Conservation (phyloP, 495 filamentous ascomycete species). For the Neurospora discreta region DNA sequence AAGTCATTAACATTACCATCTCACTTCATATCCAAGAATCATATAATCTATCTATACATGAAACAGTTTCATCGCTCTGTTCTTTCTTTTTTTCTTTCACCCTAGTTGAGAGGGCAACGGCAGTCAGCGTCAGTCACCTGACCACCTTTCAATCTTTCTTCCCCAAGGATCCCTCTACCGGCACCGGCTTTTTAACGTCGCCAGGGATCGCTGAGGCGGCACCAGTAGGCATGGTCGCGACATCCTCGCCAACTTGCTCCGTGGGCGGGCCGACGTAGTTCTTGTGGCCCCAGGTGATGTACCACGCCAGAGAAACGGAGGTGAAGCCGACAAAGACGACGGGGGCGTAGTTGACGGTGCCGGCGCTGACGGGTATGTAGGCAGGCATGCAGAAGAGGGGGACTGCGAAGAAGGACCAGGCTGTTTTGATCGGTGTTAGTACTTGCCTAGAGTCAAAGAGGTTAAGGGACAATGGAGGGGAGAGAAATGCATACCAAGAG, state of each 20-base stretch:
- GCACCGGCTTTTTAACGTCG: conserved; percentile 3
- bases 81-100: background rate
- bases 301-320: conserved; percentile 33
- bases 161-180: background rate
- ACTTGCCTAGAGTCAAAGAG: conserved; percentile 1
- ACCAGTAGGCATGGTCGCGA: background rate
- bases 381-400: conserved; percentile 58
- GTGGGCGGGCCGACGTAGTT: conserved; percentile 57
- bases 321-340: conserved; percentile 53
- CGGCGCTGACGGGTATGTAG: conserved; percentile 44
- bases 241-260: conserved; percentile 6
- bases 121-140: background rate
- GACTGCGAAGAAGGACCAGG: conserved; percentile 50
- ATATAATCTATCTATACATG: background rate
- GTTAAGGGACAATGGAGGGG: background rate
- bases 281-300: conserved; percentile 48
- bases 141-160: background rate
- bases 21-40: background rate
- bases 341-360: conserved; percentile 54
- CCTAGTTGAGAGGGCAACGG: background rate
- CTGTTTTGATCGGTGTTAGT: conserved; percentile 15
- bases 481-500: conserved; percentile 40
- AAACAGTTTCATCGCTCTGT: background rate
- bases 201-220: background rate
- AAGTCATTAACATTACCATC: background rate